A percentile compares a stretch with the other conserved stretches of the same genome.
Evolutionary conservation across 768 basidiomycete genomes (phyloP).

Genomic region (Phlegmacium glaucopus): DNA sequence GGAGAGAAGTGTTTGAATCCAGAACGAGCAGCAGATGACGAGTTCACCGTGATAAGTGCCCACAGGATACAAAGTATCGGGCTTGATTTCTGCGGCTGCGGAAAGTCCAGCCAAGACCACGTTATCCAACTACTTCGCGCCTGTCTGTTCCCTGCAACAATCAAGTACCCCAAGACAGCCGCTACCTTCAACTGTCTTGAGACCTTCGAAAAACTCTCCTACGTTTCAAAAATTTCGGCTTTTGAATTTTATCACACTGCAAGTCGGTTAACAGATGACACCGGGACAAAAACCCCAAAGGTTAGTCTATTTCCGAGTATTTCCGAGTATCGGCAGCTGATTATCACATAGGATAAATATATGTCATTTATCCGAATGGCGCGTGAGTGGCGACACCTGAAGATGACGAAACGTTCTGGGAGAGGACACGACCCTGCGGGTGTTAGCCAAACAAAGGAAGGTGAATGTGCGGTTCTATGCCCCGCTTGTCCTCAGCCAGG

Average conservation of each 20-base stretch:
- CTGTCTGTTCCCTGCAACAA: constrained; percentile 21
- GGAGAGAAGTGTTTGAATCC: constrained; percentile 15
- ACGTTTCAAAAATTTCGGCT: constrained; percentile 23
- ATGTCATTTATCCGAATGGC: constrained; percentile 1
- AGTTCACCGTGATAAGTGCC: constrained; percentile 24
- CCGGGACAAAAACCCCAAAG: constrained; percentile 10
- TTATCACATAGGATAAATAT: constrained; percentile 4
- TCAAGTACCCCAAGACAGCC: constrained; percentile 18
- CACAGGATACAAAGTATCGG: constrained; percentile 26
- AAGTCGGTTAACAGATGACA: constrained; percentile 20
- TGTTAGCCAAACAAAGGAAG: constrained; percentile 12
- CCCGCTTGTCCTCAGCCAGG: constrained; percentile 32
- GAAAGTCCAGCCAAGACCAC: constrained; percentile 1
- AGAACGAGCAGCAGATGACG: constrained; percentile 1
- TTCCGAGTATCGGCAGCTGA: not conserved
- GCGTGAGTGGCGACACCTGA: constrained; percentile 19
- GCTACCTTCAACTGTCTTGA: constrained; percentile 24
- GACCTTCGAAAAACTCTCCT: constrained; percentile 23
- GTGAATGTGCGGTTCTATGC: constrained; percentile 26
- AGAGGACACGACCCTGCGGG: constrained; percentile 18
- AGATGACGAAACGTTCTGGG: constrained; percentile 23
- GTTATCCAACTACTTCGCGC: constrained; percentile 27
- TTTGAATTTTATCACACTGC: constrained; percentile 26
- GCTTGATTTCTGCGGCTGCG: constrained; percentile 30
- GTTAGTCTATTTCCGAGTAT: constrained; percentile 5